Percentiles rank a stretch among this genome's conserved stretches.
These are phyloP conservation scores for Phascolomyces articulosus DNA, from an alignment of 371 early-diverging fungal genomes.

Conservation along the genomic window DNA sequence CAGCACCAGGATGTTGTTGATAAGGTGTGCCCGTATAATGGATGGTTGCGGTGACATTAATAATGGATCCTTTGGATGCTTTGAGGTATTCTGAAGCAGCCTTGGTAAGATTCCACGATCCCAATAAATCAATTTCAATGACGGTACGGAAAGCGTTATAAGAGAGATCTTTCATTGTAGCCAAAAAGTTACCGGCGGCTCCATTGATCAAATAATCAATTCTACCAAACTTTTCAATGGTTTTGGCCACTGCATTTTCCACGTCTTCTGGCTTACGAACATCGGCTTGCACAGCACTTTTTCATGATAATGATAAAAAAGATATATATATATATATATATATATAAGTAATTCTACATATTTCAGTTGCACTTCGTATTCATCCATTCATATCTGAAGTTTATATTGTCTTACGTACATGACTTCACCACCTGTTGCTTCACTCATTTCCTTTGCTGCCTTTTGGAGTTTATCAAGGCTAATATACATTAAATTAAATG, in stretches of 20 bases:
- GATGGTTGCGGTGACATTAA: slow-evolving; percentile 71
- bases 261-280: slow-evolving; percentile 68
- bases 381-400: too few species aligned
- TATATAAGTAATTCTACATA: too few species aligned
- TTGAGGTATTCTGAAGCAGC: slow-evolving; percentile 75
- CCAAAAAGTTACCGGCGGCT: slow-evolving; percentile 84
- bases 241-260: slow-evolving; percentile 63
- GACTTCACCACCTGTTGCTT: slow-evolving; percentile 58
- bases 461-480: slow-evolving; percentile 63
- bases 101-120: slow-evolving; percentile 80
- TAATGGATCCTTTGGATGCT: slow-evolving; percentile 65
- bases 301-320: background rate
- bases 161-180: slow-evolving; percentile 66
- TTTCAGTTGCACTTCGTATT: background rate
- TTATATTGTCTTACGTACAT: slow-evolving; percentile 39
- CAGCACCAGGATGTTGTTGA: slow-evolving; percentile 56
- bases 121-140: slow-evolving; percentile 54
- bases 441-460: slow-evolving; percentile 69
- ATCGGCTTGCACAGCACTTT: slow-evolving; percentile 59
- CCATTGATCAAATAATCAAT: slow-evolving; percentile 68
- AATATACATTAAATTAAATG: background rate
- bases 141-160: slow-evolving; percentile 78
- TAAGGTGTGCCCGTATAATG: slow-evolving; percentile 65
- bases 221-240: slow-evolving; percentile 68
- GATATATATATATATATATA: background rate